These are phyloP conservation scores for Radiomyces spectabilis DNA, from an alignment of 192 early-diverging fungal genomes.

Conservation along the genomic window DNA sequence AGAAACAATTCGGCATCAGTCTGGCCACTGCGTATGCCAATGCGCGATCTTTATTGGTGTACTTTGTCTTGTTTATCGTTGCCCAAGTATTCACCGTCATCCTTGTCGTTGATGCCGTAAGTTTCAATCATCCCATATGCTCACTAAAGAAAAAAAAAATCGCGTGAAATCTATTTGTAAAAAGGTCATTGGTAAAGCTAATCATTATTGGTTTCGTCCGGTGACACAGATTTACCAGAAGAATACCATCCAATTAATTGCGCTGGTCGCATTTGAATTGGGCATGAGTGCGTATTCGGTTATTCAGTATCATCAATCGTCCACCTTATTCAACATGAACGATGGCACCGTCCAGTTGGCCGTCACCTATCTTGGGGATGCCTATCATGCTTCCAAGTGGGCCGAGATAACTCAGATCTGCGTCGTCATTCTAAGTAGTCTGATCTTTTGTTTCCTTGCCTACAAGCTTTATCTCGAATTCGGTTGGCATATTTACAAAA, in stretches of 20 bases:
- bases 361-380: constrained; percentile 5
- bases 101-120: constrained; percentile 79
- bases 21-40: constrained; percentile 27
- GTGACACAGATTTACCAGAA: constrained; percentile 65
- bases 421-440: constrained; percentile 41
- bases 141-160: too few species aligned
- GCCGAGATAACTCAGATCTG: constrained; percentile 50
- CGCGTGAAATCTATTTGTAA: too few species aligned
- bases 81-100: constrained; percentile 80
- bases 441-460: constrained; percentile 41
- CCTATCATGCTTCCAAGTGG: constrained; percentile 19
- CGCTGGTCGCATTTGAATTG: constrained; percentile 61
- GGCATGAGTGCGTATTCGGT: constrained; percentile 58
- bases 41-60: constrained; percentile 59
- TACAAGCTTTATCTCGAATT: constrained; percentile 73
- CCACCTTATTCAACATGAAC: constrained; percentile 18
- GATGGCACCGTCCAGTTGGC: constrained; percentile 7
- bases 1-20: constrained; percentile 8
- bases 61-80: constrained; percentile 81
- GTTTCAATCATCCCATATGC: too few species aligned
- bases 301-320: constrained; percentile 55
- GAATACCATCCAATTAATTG: constrained; percentile 89
- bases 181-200: not conserved
- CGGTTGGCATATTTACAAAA: constrained; percentile 80
- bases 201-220: not conserved